These are phyloP conservation scores for Xerocomus amazonicus DNA, from an alignment of 1,284 basidiomycete species.

Conservation along the genomic window DNA sequence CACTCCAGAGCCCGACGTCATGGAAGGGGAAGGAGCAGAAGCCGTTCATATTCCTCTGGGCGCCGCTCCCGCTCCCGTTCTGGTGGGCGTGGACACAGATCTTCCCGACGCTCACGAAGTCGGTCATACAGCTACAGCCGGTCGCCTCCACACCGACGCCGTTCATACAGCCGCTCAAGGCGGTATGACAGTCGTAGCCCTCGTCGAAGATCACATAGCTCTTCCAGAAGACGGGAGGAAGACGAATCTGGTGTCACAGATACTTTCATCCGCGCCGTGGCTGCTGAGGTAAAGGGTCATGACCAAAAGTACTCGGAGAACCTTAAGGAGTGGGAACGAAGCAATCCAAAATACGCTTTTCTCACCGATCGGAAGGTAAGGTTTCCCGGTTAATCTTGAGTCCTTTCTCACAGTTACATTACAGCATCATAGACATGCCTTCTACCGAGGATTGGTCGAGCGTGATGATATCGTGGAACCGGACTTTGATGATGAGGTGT, in stretches of 20 bases:
- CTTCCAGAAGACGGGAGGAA: conserved; percentile 35
- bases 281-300: conserved; percentile 78
- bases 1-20: conserved; percentile 26
- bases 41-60: conserved; percentile 40
- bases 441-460: conserved; percentile 75
- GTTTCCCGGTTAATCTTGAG: conserved; percentile 25
- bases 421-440: conserved; percentile 78
- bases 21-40: conserved; percentile 31
- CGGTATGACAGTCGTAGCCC: conserved; percentile 42
- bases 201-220: conserved; percentile 38
- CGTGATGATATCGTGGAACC: conserved; percentile 55
- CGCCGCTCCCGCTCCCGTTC: conserved; percentile 51
- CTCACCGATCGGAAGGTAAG: conserved; percentile 63
- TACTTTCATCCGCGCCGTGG: conserved; percentile 81
- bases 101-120: conserved; percentile 40
- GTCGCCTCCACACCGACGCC: conserved; percentile 37
- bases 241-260: conserved; percentile 68
- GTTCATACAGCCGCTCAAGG: conserved; percentile 32
- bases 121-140: conserved; percentile 42
- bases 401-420: conserved; percentile 13
- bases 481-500: conserved; percentile 84
- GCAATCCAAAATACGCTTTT: conserved; percentile 83
- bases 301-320: conserved; percentile 75
- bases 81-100: conserved; percentile 34
- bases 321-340: conserved; percentile 71